Base-by-base conservation (phyloP, 2,329 filamentous ascomycete genomes). In the Pseudogymnoascus sp. region DNA sequence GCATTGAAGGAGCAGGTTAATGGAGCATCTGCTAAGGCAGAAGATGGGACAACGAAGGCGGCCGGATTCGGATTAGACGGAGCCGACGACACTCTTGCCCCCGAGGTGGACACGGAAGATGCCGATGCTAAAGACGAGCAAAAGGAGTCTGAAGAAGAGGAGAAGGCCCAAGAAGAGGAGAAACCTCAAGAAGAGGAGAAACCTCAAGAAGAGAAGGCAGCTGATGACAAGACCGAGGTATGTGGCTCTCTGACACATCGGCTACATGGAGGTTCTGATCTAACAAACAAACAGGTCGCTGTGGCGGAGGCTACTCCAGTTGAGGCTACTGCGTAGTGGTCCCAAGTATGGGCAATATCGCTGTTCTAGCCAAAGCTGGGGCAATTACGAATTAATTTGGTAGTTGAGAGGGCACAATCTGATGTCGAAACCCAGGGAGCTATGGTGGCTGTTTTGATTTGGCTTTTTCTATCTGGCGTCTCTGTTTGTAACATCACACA, bases 101-200 rank as follows among this genome's bases (percentile, higher is more conserved):
- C 69, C 5, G 69, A 71, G 28, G 69, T 69, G 19, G 47, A 67
- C 19, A 38, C 21, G 47, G 75, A 77, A 38, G 73, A 72, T 26
- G 69, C 72, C 42, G 76, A 79, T 28, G 71, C 66, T 60, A 77
- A 78, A 65, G 72, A 73, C 42, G 75, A 77, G 60, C 74, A 76
- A 63, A 77, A 77, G 62, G 66, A 73, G n/a, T 72, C 76, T 61
- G 74, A 78, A 68, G 74, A 74, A 59, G 75, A 78, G 38, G 74
- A 74, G 44, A 75, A 75, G 64, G 67, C 31, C 28, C n/a, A 28
- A 44, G 53, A 10, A 33, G 31, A 33, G 33, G 33, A 36, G 33
- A 36, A 36, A 13, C 3, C 33, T 4, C 11, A 36, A 6, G 33
- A 13, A 15, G 33, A 35, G 26, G 31, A 47, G 28, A 61, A 44